Percentiles rank a stretch among this genome's conserved stretches.
Conservation (phyloP, 2,329 filamentous ascomycete genomes). For the Seiridium unicorne region DNA sequence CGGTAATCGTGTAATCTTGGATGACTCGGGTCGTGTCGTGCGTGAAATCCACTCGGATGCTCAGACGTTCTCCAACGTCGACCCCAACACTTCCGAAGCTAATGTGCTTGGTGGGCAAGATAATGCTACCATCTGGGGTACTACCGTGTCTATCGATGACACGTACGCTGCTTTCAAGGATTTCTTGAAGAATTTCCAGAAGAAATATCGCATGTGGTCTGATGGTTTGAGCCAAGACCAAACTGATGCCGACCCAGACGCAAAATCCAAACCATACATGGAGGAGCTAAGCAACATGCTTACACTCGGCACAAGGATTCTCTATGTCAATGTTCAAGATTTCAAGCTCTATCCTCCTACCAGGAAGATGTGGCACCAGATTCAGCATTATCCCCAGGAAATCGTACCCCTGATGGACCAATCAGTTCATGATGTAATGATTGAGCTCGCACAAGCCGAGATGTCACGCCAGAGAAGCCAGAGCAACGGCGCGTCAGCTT, state of each 20-base stretch:
- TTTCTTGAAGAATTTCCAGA: conserved; percentile 87
- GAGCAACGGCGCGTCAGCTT: conserved; percentile 33
- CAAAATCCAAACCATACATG: conserved; percentile 78
- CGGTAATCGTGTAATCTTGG: conserved; percentile 55
- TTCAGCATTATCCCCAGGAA: conserved; percentile 92
- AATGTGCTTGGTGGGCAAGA: conserved; percentile 80
- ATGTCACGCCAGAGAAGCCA: conserved; percentile 63
- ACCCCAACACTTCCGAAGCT: conserved; percentile 89
- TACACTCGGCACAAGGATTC: conserved; percentile 74
- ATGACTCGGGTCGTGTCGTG: conserved; percentile 57
- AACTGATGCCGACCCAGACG: conserved; percentile 65
- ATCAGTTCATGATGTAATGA: conserved; percentile 87
- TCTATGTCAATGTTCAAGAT: conserved; percentile 87
- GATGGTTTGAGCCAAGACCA: conserved; percentile 81
- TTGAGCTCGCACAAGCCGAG: conserved; percentile 80
- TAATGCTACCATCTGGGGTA: conserved; percentile 90
- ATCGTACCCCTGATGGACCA: conserved; percentile 97
- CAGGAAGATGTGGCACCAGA: conserved; percentile 90
- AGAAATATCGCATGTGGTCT: conserved; percentile 89
- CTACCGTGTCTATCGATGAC: conserved; percentile 90
- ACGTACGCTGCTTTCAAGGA: conserved; percentile 86
- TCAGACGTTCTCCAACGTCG: conserved; percentile 58
- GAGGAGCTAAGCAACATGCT: conserved; percentile 89
- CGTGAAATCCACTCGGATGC: conserved; percentile 59
- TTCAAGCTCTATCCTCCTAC: conserved; percentile 92